Conservation (phyloP, 108 stramenopile genomes). For the Skeletonema menzelii region DNA sequence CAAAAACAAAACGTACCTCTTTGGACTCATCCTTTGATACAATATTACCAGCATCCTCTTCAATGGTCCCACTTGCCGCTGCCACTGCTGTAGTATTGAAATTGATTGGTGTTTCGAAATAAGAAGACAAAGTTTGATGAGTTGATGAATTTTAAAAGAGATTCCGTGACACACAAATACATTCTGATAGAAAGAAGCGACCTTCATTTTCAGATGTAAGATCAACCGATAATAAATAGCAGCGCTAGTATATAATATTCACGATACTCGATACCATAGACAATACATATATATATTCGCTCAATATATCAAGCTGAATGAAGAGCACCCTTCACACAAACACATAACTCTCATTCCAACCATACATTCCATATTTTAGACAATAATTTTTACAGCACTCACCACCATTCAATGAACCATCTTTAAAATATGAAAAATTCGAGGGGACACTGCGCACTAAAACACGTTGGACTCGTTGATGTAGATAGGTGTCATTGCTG, state of each 20-base stretch:
- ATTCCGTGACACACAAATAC: too few relatives aligned
- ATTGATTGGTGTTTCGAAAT: background rate
- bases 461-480: background rate
- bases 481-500: background rate
- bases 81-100: background rate
- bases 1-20: background rate
- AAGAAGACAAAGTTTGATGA: background rate
- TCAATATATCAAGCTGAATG: background rate
- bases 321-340: too few relatives aligned
- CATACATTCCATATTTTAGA: too few relatives aligned
- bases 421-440: background rate
- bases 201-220: too few relatives aligned
- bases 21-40: background rate
- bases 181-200: too few relatives aligned
- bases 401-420: background rate
- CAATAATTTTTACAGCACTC: background rate
- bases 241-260: background rate
- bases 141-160: too few relatives aligned
- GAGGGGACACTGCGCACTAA: background rate
- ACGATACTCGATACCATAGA: too few relatives aligned
- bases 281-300: too few relatives aligned
- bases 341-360: too few relatives aligned
- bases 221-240: background rate
- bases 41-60: background rate
- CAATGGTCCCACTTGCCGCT: background rate